Conservation (phyloP, 2,329 filamentous ascomycete genomes). For the Fusarium sp. region DNA sequence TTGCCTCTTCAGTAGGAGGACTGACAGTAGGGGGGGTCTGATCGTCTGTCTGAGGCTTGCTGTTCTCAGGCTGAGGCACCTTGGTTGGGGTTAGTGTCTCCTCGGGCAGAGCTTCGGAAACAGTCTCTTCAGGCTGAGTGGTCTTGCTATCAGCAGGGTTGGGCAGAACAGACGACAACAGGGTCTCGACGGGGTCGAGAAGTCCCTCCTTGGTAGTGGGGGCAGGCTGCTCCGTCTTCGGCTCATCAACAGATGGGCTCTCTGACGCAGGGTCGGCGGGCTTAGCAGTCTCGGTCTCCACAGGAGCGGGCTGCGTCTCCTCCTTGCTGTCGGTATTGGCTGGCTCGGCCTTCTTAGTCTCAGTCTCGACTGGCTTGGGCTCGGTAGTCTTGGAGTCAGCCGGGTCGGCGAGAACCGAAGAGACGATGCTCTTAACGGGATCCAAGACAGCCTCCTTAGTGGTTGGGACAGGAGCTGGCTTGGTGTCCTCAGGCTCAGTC, state of each 20-base stretch:
- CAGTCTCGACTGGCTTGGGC: constrained; percentile 19
- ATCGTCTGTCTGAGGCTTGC: constrained; percentile 15
- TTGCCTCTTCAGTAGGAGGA: constrained; percentile 18
- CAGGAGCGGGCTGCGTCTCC: constrained; percentile 5
- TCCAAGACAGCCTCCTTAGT: constrained; percentile 37
- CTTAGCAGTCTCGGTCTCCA: constrained; percentile 22
- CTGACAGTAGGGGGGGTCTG: constrained; percentile 29
- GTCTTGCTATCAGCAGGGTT: constrained; percentile 27
- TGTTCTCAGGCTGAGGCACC: constrained; percentile 33
- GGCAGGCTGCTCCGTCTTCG: constrained; percentile 17
- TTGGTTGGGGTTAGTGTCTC: constrained; percentile 25
- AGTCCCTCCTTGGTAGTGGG: constrained; percentile 29
- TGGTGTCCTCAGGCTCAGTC: constrained; percentile 14
- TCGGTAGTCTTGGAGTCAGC: constrained; percentile 22
- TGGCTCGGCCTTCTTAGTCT: constrained; percentile 14
- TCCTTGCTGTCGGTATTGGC: constrained; percentile 7
- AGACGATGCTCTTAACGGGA: constrained; percentile 38
- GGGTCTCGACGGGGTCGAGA: constrained; percentile 40
- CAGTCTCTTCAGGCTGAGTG: constrained; percentile 24
- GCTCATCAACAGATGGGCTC: constrained; percentile 2
- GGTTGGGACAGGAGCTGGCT: constrained; percentile 14
- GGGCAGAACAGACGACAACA: constrained; percentile 32
- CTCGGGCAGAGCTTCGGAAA: constrained; percentile 17
- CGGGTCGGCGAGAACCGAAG: constrained; percentile 25
- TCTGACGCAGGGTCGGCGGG: constrained; percentile 21